Base-by-base conservation (phyloP, 163 green algal species). In the Picocystis sp. region DNA sequence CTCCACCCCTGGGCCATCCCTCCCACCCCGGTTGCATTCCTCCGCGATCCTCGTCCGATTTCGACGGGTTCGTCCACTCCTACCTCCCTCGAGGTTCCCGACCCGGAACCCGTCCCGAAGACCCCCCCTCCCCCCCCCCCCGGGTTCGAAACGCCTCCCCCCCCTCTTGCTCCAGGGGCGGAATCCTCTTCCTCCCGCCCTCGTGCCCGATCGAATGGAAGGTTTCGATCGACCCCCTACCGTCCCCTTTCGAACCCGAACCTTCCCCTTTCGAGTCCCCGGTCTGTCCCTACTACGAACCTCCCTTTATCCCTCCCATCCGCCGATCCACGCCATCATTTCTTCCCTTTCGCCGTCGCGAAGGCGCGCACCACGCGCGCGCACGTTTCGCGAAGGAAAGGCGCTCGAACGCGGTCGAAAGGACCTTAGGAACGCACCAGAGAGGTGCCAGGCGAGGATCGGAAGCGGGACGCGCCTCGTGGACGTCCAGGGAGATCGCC, bases 351-450 rank as follows among this genome's bases (percentile, higher is more conserved):
- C 79, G 56, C 83, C 72, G 12, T 74, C 54, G 2, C 74, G 73
- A 25, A 93, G 76, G 66, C 63, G 73, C 14, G 58, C 48, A 3
- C 75, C 54, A 47, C 93, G 86, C 22, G 54, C 60, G 10, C 55
- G 52, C 60, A 93, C 93, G 62, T 93, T 76, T 55, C 83, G 73
- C 38, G 21, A 56, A 53, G 19, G 19, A 10, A 56, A 11, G 19
- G 14, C 17, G 10, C 8, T 15, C 12, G 50, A 17, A 41, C 11
- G 9, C 38, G 50, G 24, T 41, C 50, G 24, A 10, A 13, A 55
- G 9, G 29, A 46, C 49, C 12, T 13, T 41, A 52, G 46, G 11
- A 52, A 52, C 47, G 13, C 13, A 13, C 13, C 13, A 22, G 43
- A 22, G 47, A 53, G 25, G 25, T 15, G 14, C 13, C 47, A 15